Percentiles rank a stretch among this genome's conserved stretches.
These are phyloP conservation scores for Pichia sp. DNA, from an alignment of 1,139 yeast genomes.

Conservation along the genomic window DNA sequence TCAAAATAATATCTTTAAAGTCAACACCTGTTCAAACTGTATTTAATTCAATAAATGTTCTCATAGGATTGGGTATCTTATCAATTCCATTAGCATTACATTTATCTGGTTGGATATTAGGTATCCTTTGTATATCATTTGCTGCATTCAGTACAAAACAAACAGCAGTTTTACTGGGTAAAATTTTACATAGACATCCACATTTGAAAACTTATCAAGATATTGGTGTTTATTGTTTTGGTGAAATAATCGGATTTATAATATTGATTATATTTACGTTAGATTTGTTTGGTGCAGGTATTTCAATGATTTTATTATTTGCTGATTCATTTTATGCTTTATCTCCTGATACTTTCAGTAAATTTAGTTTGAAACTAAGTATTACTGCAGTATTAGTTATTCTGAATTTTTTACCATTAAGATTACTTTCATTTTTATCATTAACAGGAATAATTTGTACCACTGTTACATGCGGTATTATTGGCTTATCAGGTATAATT, in stretches of 20 bases:
- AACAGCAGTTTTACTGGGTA: slow-evolving; percentile 62
- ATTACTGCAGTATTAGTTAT: slow-evolving; percentile 47
- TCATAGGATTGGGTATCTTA: slow-evolving; percentile 81
- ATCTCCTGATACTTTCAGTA: slow-evolving; percentile 34
- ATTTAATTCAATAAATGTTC: slow-evolving; percentile 79
- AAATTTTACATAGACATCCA: slow-evolving; percentile 65
- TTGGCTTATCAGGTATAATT: slow-evolving; percentile 55
- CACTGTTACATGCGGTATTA: slow-evolving; percentile 50
- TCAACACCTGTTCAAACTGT: slow-evolving; percentile 86
- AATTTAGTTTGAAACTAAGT: slow-evolving; percentile 43
- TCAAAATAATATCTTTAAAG: slow-evolving; percentile 52
- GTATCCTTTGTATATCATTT: slow-evolving; percentile 44
- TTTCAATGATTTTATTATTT: slow-evolving; percentile 70
- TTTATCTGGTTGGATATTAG: slow-evolving; percentile 76
- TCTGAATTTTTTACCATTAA: slow-evolving; percentile 69
- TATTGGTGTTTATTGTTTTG: slow-evolving; percentile 43
- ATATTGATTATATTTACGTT: slow-evolving; percentile 26
- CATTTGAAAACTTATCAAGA: slow-evolving; percentile 87
- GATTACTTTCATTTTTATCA: slow-evolving; percentile 64
- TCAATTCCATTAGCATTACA: slow-evolving; percentile 77
- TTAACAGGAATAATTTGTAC: slow-evolving; percentile 67
- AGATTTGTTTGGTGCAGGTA: slow-evolving; percentile 74
- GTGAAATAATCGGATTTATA: slow-evolving; percentile 34
- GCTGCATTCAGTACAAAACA: slow-evolving; percentile 61
- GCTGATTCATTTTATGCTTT: slow-evolving; percentile 76